These are phyloP conservation scores for Colletotrichum sp. DNA, from an alignment of 2,329 filamentous ascomycete species.

Conservation along the genomic window DNA sequence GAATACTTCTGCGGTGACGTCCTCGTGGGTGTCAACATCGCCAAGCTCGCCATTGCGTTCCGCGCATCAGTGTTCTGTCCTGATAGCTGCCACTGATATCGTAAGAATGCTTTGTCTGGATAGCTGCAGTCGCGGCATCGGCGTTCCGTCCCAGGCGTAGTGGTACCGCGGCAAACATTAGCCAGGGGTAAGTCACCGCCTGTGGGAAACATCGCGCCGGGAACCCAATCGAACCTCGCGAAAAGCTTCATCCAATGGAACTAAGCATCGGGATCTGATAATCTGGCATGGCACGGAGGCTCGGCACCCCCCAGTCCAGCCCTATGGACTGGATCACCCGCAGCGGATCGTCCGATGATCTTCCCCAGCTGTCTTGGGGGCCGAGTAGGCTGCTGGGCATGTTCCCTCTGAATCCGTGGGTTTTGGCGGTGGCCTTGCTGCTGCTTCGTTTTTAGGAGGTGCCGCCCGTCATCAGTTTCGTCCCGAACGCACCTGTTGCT, in stretches of 20 bases:
- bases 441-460: neutral
- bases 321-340: constrained; percentile 8
- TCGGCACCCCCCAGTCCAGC: neutral
- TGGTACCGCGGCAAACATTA: neutral
- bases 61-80: neutral
- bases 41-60: neutral
- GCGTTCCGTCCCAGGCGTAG: neutral
- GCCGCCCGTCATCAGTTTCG: neutral
- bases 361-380: neutral
- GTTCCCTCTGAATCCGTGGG: neutral
- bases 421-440: neutral
- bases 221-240: neutral
- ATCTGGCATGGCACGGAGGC: constrained; percentile 3
- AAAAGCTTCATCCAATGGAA: constrained; percentile 17
- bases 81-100: neutral
- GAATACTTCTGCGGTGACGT: neutral
- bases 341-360: constrained; percentile 19
- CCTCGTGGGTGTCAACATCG: neutral
- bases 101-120: neutral
- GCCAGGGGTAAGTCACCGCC: neutral
- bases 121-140: neutral
- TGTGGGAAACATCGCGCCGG: neutral
- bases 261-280: constrained; percentile 13
- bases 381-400: neutral
- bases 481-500: neutral